phyloP scores from a whole-genome alignment of 2,329 filamentous ascomycete species.

The Fusarium coicis region DNA sequence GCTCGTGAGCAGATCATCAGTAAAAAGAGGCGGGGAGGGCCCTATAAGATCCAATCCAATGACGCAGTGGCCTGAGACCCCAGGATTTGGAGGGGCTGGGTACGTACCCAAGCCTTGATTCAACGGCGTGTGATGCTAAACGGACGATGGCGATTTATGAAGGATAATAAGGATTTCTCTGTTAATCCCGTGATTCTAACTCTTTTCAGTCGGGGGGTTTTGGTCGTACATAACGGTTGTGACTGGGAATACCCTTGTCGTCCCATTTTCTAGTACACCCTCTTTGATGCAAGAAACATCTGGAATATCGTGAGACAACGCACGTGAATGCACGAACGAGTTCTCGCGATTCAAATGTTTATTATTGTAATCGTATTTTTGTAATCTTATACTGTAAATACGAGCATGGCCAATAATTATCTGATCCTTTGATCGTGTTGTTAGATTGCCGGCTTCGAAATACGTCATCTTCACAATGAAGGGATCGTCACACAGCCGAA shows the following conservation, averaged over 20 bases:
- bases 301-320: background rate
- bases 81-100: constrained; percentile 29
- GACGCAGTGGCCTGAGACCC: constrained; percentile 39
- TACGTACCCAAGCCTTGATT: constrained; percentile 24
- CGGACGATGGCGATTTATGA: background rate
- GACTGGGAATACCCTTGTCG: constrained; percentile 18
- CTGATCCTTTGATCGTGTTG: background rate
- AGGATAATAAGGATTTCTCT: background rate
- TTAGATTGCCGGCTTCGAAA: constrained; percentile 2
- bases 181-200: background rate
- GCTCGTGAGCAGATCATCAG: constrained; percentile 39
- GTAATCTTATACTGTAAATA: too few relatives aligned
- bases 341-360: background rate
- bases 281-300: background rate
- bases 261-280: constrained; percentile 1
- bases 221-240: constrained; percentile 8
- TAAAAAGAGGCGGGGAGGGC: constrained; percentile 28
- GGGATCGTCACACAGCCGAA: constrained; percentile 8
- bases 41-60: constrained; percentile 39
- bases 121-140: background rate
- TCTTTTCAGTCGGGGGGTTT: background rate
- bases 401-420: too few relatives aligned
- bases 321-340: background rate
- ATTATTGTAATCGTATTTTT: too few relatives aligned
- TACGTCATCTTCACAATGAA: constrained; percentile 25